Base-by-base conservation (phyloP, 2,329 filamentous ascomycete species). In the Phaeophleospora eucalypticola region DNA sequence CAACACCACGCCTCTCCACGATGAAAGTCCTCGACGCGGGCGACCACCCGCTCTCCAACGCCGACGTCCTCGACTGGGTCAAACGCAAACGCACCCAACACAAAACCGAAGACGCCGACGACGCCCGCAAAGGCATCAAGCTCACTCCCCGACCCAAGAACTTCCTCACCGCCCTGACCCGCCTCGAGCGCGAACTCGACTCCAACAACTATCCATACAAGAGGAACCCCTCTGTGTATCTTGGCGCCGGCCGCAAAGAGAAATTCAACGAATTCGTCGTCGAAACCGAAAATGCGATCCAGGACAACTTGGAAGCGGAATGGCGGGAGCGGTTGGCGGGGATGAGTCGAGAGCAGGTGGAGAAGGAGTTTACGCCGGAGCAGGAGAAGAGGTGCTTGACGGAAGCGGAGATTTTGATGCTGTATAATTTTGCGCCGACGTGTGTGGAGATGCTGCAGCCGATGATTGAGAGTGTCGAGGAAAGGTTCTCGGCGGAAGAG, bases 11-110 rank as follows among this genome's bases (percentile, higher is more conserved):
- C 15, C 36, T 24, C 21, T 41, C 39, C 15, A 61, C 38, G 36
- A 60, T 63, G 56, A 60, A 65, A 51, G 60, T 67, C 48, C 58
- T 66, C 49, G 63, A 67, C 43, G 62, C 64, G 2, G 65, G 65
- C 46, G 65, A 64, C 29, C 58, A 63, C 20, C 56, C 55, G 33
- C 53, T 68, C 40, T 62, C 63, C 38, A 66, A 68, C 51, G 56
- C 58, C 33, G 65, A 67, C 43, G 64, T 67, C 34, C 56, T 66
- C 18, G 56, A 61, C 42, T 67, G 59, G 58, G 53, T 66, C 42
- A 42, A 53, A 21, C 50, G 54, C 16, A 66, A 65, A 38, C 59
- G 59, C 37, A 48, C 47, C 4, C 63, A 65, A 42, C 60, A 65
- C 48, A 45, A 51, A n/a, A 39, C 37, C 19, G 64, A 66, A 54